Conservation (phyloP, 352 stramenopile species). For the Ophiocytium majus region DNA sequence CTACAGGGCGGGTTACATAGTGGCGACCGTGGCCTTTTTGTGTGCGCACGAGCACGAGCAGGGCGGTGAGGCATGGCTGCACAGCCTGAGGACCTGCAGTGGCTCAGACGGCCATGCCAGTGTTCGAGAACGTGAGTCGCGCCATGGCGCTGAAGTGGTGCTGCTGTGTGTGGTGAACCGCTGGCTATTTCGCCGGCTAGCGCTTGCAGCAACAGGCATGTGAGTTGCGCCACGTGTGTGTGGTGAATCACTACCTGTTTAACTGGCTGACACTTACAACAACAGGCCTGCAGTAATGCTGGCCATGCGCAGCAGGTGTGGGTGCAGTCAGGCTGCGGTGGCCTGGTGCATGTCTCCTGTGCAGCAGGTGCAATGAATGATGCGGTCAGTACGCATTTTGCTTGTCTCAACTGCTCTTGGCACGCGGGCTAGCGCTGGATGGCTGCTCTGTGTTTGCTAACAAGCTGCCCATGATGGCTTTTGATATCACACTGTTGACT, state of each 20-base stretch:
- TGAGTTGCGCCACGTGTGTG: slow-evolving; percentile 20
- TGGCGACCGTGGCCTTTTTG: slow-evolving; percentile 50
- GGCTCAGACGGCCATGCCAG: not conserved
- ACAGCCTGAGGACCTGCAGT: slow-evolving; percentile 18
- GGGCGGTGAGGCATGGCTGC: slow-evolving; percentile 37
- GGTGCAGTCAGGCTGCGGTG: too few relatives aligned
- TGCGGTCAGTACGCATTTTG: not conserved
- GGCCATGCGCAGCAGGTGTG: too few relatives aligned
- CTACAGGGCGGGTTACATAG: slow-evolving; percentile 62
- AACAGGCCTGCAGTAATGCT: not conserved
- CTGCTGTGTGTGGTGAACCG: not conserved
- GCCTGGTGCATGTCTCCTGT: too few relatives aligned
- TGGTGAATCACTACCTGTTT: not conserved
- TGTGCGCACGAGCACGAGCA: slow-evolving; percentile 18
- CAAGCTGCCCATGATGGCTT: not conserved
- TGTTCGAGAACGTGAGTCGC: not conserved
- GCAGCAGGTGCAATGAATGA: not conserved
- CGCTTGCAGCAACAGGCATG: slow-evolving; percentile 1
- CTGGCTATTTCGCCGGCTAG: not conserved
- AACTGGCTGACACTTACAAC: not conserved
- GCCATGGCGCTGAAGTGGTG: not conserved
- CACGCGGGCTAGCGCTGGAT: too few relatives aligned
- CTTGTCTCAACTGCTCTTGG: not conserved
- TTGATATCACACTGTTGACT: too few relatives aligned
- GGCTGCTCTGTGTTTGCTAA: not conserved